phyloP scores from a whole-genome alignment of 805 yeast species.

The Candida xiaguanensis region DNA sequence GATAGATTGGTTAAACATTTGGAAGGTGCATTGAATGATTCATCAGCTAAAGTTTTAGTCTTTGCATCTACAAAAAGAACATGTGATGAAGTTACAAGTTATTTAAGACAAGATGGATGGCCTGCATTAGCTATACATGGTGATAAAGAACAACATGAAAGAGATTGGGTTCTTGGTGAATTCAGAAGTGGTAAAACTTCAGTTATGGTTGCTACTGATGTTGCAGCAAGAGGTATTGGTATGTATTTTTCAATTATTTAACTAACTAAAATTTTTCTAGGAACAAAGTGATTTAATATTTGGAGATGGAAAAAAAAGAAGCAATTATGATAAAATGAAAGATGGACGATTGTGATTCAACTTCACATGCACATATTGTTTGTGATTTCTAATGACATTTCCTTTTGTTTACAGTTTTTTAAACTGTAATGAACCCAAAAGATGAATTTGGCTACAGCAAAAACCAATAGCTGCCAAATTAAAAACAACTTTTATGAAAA shows the following conservation, averaged over 20 bases:
- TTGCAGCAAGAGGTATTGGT: slow-evolving; percentile 99
- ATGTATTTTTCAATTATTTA: slow-evolving; percentile 43
- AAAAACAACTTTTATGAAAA: no score
- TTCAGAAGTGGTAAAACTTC: slow-evolving; percentile 92
- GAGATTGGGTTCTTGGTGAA: slow-evolving; percentile 97
- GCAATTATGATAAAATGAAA: slow-evolving; percentile 1
- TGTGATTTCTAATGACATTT: slow-evolving; percentile 7
- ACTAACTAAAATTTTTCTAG: slow-evolving; percentile 2
- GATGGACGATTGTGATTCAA: slow-evolving; percentile 2
- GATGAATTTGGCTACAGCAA: no score
- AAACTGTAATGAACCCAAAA: no score
- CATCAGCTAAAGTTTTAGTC: slow-evolving; percentile 74
- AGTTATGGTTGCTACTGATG: slow-evolving; percentile 98
- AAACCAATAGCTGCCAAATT: no score
- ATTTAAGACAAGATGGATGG: slow-evolving; percentile 95
- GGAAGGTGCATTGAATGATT: slow-evolving; percentile 69
- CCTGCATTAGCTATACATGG: slow-evolving; percentile 99
- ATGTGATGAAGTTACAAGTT: slow-evolving; percentile 92
- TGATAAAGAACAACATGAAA: slow-evolving; percentile 95
- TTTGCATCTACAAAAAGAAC: slow-evolving; percentile 97
- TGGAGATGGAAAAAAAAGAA: neutral
- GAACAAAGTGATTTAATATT: neutral
- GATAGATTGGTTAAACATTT: slow-evolving; percentile 83
- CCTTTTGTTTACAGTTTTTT: no score
- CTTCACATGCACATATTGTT: slow-evolving; percentile 5